Evolutionary conservation across 495 filamentous ascomycete genomes (phyloP).

Genomic region (Hypoxylon rickii): DNA sequence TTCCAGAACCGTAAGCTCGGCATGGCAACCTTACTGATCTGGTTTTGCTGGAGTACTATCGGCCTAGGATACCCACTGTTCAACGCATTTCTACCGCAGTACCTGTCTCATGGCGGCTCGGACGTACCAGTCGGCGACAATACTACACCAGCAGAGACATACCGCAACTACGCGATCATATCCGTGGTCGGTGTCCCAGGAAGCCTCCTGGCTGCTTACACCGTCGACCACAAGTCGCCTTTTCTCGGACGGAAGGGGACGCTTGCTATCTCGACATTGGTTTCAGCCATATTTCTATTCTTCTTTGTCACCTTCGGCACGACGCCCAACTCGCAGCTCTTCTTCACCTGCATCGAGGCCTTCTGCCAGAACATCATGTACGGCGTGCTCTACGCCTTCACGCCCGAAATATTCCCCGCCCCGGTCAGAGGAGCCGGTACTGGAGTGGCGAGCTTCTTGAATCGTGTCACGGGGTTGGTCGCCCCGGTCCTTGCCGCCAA

Average conservation of each 20-base stretch:
- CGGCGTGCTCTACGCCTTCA: slow-evolving; percentile 85
- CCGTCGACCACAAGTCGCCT: slow-evolving; percentile 68
- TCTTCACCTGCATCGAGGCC: slow-evolving; percentile 76
- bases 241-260: slow-evolving; percentile 75
- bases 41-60: slow-evolving; percentile 62
- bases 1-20: slow-evolving; percentile 54
- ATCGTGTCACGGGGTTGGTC: slow-evolving; percentile 72
- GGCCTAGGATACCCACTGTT: slow-evolving; percentile 73
- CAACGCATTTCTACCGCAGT: slow-evolving; percentile 84
- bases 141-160: slow-evolving; percentile 47
- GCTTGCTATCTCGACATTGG: slow-evolving; percentile 64
- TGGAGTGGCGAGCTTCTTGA: slow-evolving; percentile 73
- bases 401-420: slow-evolving; percentile 81
- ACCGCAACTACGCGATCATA: slow-evolving; percentile 79
- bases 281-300: slow-evolving; percentile 78
- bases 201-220: slow-evolving; percentile 68
- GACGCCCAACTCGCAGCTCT: slow-evolving; percentile 64
- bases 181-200: slow-evolving; percentile 73
- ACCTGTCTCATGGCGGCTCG: slow-evolving; percentile 71
- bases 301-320: slow-evolving; percentile 60
- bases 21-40: slow-evolving; percentile 56
- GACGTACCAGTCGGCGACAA: slow-evolving; percentile 38
- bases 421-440: slow-evolving; percentile 80
- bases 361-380: slow-evolving; percentile 84
- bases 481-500: slow-evolving; percentile 79